phyloP scores from a whole-genome alignment of 139 green algal genomes.

The Chlamydomonas incerta region DNA sequence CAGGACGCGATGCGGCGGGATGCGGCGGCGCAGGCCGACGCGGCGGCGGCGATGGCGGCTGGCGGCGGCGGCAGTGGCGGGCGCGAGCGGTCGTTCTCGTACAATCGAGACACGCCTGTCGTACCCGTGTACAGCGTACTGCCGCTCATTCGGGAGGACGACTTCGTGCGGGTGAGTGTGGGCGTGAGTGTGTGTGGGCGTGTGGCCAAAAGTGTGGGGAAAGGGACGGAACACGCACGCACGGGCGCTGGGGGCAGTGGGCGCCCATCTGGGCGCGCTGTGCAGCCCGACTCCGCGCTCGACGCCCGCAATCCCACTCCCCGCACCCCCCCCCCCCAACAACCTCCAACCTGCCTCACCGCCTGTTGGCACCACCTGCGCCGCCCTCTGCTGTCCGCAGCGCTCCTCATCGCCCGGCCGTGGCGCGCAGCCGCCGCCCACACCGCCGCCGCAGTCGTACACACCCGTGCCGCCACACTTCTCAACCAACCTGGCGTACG shows the following conservation, averaged over 20 bases:
- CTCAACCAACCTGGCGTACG: slow-evolving; percentile 8
- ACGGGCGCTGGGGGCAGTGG: too few species aligned
- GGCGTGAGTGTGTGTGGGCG: too few species aligned
- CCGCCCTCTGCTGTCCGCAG: too few species aligned
- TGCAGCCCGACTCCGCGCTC: too few species aligned
- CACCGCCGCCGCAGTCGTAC: neutral
- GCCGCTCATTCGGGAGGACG: slow-evolving; percentile 51
- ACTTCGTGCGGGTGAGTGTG: slow-evolving; percentile 18
- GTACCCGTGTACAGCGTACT: slow-evolving; percentile 56
- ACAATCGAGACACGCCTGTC: slow-evolving; percentile 44
- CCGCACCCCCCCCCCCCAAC: too few species aligned
- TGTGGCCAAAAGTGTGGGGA: too few species aligned
- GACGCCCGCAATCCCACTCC: too few species aligned
- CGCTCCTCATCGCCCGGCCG: neutral
- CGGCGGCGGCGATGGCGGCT: neutral
- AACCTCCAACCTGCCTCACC: too few species aligned
- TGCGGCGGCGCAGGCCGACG: neutral
- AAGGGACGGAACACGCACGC: too few species aligned
- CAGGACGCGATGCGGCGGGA: neutral
- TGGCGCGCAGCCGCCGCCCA: neutral
- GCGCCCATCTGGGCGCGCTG: too few species aligned
- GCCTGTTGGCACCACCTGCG: too few species aligned
- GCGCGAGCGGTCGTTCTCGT: neutral
- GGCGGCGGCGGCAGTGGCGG: neutral
- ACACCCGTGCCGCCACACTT: neutral